Base-by-base conservation (phyloP, 2,329 filamentous ascomycete genomes). In the Fusarium metavorans region DNA sequence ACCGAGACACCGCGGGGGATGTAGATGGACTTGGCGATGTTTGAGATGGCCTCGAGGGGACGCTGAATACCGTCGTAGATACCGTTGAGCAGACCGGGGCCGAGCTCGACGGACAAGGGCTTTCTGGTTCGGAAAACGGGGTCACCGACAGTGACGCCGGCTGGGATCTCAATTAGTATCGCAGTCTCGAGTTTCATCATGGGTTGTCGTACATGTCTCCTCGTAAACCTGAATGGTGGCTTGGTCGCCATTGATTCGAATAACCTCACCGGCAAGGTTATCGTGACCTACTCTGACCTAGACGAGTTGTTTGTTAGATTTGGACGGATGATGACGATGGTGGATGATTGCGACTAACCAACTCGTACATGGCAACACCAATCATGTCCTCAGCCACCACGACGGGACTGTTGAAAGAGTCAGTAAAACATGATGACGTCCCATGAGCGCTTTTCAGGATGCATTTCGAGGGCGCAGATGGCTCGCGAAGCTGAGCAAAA, bases 21-120 rank as follows among this genome's bases (percentile, higher is more conserved):
- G 85, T 99, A 99, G 85, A 99, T 99, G 85, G 94, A 95, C 81
- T 95, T 88, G 62, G 95, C 92, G 58, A 90, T 85, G 45, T 92
- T 87, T 78, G 94, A 88, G 80, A 99, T 99, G 77, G 91, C 92
- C 85, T 93, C 93, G 79, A 99, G 92, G 60, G 97, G 97, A 82
- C 97, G 93, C 85, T 99, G 97, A 81, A 99, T 99, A 87, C 97
- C 97, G 84, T 99, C 97, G 89, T 98, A 99, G 84, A 99, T 99
- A 77, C 97, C 98, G 87, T 98, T 96, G 90, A 99, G 95, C 84
- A 99, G 88, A 83, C 97, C 97, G 74, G 97, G 97, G 60, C 97
- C 97, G 57, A 99, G 93, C 85, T 99, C 97, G 85, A 99, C 97
- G 68, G 97, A 98, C 66, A 99, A 88, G 74, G 97, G 97, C 89